These are phyloP conservation scores for Cunninghamia lanceolata DNA, from an alignment of 75 land plant species.

Conservation along the genomic window DNA sequence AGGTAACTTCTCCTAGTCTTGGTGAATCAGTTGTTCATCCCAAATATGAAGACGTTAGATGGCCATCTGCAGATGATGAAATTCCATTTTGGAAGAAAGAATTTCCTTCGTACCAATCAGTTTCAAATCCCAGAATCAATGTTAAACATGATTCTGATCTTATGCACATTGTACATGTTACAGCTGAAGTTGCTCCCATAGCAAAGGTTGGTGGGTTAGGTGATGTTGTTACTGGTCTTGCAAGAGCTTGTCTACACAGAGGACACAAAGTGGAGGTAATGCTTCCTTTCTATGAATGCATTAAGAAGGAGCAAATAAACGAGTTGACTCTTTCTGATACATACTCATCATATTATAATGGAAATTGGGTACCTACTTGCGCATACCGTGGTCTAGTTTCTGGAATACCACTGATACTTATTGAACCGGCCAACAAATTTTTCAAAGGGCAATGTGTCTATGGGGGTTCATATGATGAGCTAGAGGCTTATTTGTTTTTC, in stretches of 20 bases:
- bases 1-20: slow-evolving; percentile 11
- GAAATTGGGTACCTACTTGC: slow-evolving; percentile 47
- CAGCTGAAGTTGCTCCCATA: slow-evolving; percentile 78
- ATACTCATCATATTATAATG: slow-evolving; percentile 57
- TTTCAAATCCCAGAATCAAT: background rate
- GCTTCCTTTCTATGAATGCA: slow-evolving; percentile 74
- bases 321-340: slow-evolving; percentile 24
- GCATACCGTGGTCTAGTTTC: slow-evolving; percentile 54
- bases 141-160: slow-evolving; percentile 36
- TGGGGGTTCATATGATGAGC: slow-evolving; percentile 69
- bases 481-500: slow-evolving; percentile 71
- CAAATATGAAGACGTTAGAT: slow-evolving; percentile 21
- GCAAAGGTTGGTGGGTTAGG: slow-evolving; percentile 80
- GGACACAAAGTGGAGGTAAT: slow-evolving; percentile 67
- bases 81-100: slow-evolving; percentile 59
- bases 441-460: slow-evolving; percentile 58
- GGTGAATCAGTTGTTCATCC: background rate
- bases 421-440: slow-evolving; percentile 51
- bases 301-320: slow-evolving; percentile 39
- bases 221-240: slow-evolving; percentile 79
- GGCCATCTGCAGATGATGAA: slow-evolving; percentile 71
- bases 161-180: slow-evolving; percentile 60
- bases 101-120: slow-evolving; percentile 13
- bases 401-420: slow-evolving; percentile 46
- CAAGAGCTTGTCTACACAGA: slow-evolving; percentile 55